Percentiles rank a stretch among this genome's conserved stretches.
These are phyloP conservation scores for Strigomonas culicis DNA, from an alignment of 208 protist genomes.

Conservation along the genomic window DNA sequence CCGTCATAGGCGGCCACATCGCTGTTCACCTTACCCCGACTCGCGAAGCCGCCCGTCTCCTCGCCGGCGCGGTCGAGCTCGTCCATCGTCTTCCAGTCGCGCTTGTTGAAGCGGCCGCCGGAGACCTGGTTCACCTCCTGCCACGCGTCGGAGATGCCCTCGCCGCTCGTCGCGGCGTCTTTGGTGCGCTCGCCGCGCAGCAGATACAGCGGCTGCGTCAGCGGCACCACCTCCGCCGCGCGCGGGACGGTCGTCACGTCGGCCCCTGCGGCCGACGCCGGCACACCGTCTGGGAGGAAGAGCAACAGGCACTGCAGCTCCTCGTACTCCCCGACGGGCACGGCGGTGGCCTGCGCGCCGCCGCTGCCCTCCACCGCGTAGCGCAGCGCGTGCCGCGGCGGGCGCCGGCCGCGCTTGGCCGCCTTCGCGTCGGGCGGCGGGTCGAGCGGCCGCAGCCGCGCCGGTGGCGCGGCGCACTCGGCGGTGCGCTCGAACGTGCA, in stretches of 20 bases:
- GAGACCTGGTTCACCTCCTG: neutral
- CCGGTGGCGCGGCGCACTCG: too few species aligned
- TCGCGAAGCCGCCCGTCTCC: constrained; percentile 17
- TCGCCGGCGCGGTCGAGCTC: constrained; percentile 24
- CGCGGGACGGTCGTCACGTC: neutral
- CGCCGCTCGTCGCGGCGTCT: neutral
- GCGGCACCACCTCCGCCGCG: neutral
- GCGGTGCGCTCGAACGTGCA: too few species aligned
- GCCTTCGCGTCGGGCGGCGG: too few species aligned
- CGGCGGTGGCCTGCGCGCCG: too few species aligned
- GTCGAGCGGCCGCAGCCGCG: too few species aligned
- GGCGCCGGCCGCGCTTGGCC: too few species aligned
- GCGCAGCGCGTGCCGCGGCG: too few species aligned
- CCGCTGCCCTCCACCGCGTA: too few species aligned
- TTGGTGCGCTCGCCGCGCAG: too few species aligned
- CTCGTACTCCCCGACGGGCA: too few species aligned
- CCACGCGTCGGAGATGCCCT: neutral
- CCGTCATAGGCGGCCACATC: neutral
- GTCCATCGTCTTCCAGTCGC: constrained; percentile 61
- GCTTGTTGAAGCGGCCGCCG: constrained; percentile 20
- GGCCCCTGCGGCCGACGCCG: neutral
- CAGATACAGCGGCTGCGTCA: too few species aligned
- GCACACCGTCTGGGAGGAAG: neutral
- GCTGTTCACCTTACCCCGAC: constrained; percentile 7
- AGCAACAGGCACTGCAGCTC: neutral